Evolutionary conservation across 1,139 yeast species (phyloP).

Genomic region (Sugiyamaella novakii): DNA sequence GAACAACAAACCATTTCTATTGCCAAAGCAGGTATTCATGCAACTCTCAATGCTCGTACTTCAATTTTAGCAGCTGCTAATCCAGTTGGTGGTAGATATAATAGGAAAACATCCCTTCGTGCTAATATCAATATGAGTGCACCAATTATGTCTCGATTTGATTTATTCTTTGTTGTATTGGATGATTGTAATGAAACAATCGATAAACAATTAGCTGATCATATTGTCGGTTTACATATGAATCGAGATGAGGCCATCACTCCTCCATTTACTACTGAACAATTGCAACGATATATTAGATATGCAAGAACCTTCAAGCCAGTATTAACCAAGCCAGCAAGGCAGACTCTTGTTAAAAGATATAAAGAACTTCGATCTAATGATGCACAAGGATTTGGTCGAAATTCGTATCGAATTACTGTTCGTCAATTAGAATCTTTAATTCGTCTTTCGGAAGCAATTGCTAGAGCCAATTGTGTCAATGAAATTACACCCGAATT

Average conservation of each 20-base stretch:
- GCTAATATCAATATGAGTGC: constrained; percentile 97
- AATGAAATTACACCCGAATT: constrained; percentile 83
- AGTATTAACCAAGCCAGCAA: constrained; percentile 76
- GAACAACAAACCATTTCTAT: constrained; percentile 98
- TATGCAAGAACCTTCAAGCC: constrained; percentile 96
- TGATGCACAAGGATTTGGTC: constrained; percentile 90
- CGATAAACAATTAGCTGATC: constrained; percentile 87
- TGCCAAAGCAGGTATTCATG: constrained; percentile 98
- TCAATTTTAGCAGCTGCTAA: constrained; percentile 97
- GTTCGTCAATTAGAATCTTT: constrained; percentile 93
- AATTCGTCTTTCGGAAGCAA: constrained; percentile 93
- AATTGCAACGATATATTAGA: constrained; percentile 81
- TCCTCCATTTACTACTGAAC: constrained; percentile 90
- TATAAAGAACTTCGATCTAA: constrained; percentile 87
- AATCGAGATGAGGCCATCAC: constrained; percentile 84
- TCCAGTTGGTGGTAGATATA: constrained; percentile 94
- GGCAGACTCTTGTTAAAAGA: constrained; percentile 72
- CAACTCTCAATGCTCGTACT: constrained; percentile 93
- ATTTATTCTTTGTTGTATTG: constrained; percentile 86
- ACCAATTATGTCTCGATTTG: constrained; percentile 98
- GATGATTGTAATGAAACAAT: constrained; percentile 94
- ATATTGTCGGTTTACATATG: constrained; percentile 93
- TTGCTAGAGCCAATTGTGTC: constrained; percentile 95
- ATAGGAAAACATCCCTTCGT: constrained; percentile 78
- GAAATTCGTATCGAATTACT: constrained; percentile 85